These are phyloP conservation scores for Allium fistulosum DNA, from an alignment of 106 monocot species.

Conservation along the genomic window DNA sequence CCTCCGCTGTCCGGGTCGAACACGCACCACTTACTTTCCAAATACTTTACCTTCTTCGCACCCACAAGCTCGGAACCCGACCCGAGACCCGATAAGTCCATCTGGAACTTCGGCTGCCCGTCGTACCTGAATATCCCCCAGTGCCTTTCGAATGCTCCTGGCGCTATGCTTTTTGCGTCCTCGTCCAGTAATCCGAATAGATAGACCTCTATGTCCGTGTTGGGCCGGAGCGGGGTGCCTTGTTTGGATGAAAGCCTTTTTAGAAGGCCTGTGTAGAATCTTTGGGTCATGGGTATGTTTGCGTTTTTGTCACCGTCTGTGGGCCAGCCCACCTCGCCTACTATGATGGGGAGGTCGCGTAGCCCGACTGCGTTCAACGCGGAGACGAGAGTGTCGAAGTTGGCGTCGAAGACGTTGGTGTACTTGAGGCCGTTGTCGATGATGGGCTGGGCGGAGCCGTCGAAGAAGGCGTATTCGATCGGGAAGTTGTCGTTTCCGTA, in stretches of 20 bases:
- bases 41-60: conserved; percentile 44
- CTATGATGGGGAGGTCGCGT: conserved; percentile 30
- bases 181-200: conserved; percentile 56
- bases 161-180: conserved; percentile 53
- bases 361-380: conserved; percentile 33
- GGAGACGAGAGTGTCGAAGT: conserved; percentile 45
- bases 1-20: conserved; percentile 22
- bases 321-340: conserved; percentile 58
- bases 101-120: conserved; percentile 51
- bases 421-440: conserved; percentile 27
- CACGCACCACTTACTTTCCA: conserved; percentile 43
- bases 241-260: conserved; percentile 18
- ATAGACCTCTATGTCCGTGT: conserved; percentile 37
- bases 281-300: conserved; percentile 14
- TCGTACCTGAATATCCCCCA: conserved; percentile 58
- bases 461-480: conserved; percentile 65
- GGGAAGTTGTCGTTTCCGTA: conserved; percentile 50
- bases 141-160: conserved; percentile 52
- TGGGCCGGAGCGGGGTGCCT: conserved; percentile 40
- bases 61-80: conserved; percentile 14
- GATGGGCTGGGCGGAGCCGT: conserved; percentile 30
- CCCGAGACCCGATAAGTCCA: conserved; percentile 47
- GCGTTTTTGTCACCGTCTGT: conserved; percentile 46
- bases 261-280: conserved; percentile 33
- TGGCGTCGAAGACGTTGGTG: conserved; percentile 57